Base-by-base conservation (phyloP, 2,329 filamentous ascomycete genomes). In the Dothidotthia symphoricarpi region DNA sequence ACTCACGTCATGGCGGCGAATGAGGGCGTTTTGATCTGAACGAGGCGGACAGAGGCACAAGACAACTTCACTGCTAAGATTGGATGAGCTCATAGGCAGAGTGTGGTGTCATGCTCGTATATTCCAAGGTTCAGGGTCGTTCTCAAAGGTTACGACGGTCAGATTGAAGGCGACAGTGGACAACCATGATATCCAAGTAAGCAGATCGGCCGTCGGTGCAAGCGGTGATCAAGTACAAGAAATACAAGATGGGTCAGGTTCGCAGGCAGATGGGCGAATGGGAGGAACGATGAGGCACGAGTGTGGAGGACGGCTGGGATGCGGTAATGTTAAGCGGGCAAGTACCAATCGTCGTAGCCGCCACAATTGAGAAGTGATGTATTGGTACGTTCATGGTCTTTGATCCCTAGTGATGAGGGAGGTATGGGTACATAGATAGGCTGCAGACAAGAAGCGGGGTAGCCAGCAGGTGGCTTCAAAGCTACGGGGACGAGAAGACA, bases 221-320 rank as follows among this genome's bases (percentile, higher is more conserved):
- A 55, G 57, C 49, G 62, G 55, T 61, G 63, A 66, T 66, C 64
- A 57, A 61, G 61, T 66, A 67, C 63, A 61, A 58, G 59, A 59
- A 43, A 63, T 62, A 64, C 61, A 65, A 54, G 49, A 58, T 56
- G 43, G 56, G 59, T 54, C 61, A 63, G 57, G 62, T 57, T 59
- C 52, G 53, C 55, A 52, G 43, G 36, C 39, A 53, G 51, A 35
- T 49, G 57, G 59, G 49, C 62, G 62, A 66, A 66, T 67, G 39
- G 55, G 57, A 57, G 53, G 28, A 33, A 31, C 30, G 44, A 39
- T 53, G 27, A 36, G 39, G 49, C 49, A 53, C 36, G 50, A 55
- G 43, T 54, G 58, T 53, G 60, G 61, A 61, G 44, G 61, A 59
- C 51, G 49, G 49, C 52, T 49, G 46, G 52, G 52, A 55, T 55